Evolutionary conservation across 495 filamentous ascomycete species (phyloP), one percentile per base, ranked within the genome.

Genomic region (Glonium stellatum): DNA sequence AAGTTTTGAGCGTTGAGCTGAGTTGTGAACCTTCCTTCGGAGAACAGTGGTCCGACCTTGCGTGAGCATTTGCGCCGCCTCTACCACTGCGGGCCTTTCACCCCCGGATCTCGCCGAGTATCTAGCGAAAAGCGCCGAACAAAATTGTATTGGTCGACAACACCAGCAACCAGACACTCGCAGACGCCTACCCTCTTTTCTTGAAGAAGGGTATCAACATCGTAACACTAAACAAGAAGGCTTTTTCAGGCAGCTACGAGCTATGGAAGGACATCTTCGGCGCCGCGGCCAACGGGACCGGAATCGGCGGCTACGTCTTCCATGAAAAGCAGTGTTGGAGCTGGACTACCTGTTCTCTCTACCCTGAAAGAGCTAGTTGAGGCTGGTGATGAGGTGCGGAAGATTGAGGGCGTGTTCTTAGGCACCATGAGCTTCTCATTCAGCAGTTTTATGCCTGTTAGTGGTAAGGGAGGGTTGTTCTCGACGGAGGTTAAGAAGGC

Each of bases 171-270:
- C 85, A 87, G 54, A 80, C 82, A 48, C 77, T 98, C 10, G 93
- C 92, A 1, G 76, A 84, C 58, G 70, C 78, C 13, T 97, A 98
- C 74, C 90, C 92, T 2, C 63, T 76, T 18, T 87, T 92, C 71
- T 80, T 98, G 58, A 76, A 78, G 57, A 77, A 81, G 34, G 92
- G 92, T 10, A 86, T 98, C 75, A 88, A 80, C 65, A 82, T 97
- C 70, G 90, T 96, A 35, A 97, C 93, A 0, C 91, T 93, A 13
- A 98, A 96, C 79, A 98, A 98, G 78, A 97, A 97, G 73, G 92
- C 87, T 4, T 97, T 98, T 73, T 92, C 88, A 1, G 80, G 83
- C 36, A 81, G 80, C 35, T 80, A 87, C 55, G 75, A 80, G 57
- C 76, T 95, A 48, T 98, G 91, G 89, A 77, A 87, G 61, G 80